Base-by-base conservation (phyloP, 768 basidiomycete genomes). In the Hypholoma sublateritium region DNA sequence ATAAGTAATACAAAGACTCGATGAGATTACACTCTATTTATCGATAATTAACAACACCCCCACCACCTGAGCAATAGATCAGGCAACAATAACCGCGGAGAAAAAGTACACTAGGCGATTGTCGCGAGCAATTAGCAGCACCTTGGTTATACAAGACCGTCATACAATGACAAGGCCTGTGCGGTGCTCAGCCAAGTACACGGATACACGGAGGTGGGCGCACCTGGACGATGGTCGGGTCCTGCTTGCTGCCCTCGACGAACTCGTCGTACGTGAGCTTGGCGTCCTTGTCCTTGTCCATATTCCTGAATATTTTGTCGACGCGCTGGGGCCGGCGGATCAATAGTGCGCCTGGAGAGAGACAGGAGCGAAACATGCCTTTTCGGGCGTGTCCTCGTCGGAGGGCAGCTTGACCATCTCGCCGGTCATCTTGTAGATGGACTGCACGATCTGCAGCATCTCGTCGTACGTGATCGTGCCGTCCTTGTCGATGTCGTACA, bases 351-450 rank as follows among this genome's bases (percentile, higher is more conserved):
- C 36, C 50, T 21, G 16, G 19, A 25, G 36, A 36, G 45, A 47
- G 34, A 55, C 21, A 36, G 17, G 17, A 25, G 51, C 47, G 44
- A 51, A 35, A 28, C 72, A 52, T 65, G 86, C 95, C 91, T 98
- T 99, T 74, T 98, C 95, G 1, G 97, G 96, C n/a, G 97, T 99
- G 76, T 98, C 95, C 74, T 99, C 97, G 69, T 98, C 97, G 39
- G 88, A 79, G n/a, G 97, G 95, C 19, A 98, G 84, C 71, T 95
- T 95, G 61, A 98, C 96, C 95, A 98, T 98, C 72, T 95, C 88
- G 17, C 97, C 97, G 4, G 97, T 98, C 97, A 99, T 98, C 84
- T 96, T 98, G 82, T 98, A 99, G 76, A 99, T 99, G 44, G 93
- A 89, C 66, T 89, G 85, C 8, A 99, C 97, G 70, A 99, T 99